Conservation (phyloP, 257 asterid genomes). For the Forsythia suspensa region DNA sequence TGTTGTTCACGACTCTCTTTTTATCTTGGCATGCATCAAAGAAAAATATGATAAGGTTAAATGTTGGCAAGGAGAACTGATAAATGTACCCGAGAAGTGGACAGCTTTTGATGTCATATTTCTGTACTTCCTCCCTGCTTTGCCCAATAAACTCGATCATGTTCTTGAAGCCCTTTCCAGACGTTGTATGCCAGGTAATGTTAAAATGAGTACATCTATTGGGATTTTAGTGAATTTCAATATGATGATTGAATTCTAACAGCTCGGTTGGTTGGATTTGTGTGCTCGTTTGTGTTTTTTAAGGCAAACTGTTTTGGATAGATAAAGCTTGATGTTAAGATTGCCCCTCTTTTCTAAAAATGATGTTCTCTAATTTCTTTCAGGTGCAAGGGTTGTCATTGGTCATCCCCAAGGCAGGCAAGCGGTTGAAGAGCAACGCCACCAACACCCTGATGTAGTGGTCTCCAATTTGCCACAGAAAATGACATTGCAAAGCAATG, state of each 20-base stretch:
- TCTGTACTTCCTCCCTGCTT: slow-evolving; percentile 80
- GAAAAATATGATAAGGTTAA: slow-evolving; percentile 65
- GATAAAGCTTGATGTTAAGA: too few relatives aligned
- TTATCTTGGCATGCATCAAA: slow-evolving; percentile 70
- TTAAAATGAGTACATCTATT: neutral
- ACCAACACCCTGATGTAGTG: slow-evolving; percentile 58
- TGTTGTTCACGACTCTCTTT: slow-evolving; percentile 71
- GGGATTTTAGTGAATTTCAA: too few relatives aligned
- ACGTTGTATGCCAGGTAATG: slow-evolving; percentile 66
- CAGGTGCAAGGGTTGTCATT: slow-evolving; percentile 61
- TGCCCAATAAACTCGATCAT: slow-evolving; percentile 55
- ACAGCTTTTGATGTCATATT: slow-evolving; percentile 62
- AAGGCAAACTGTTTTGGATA: too few relatives aligned
- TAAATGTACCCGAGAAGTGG: slow-evolving; percentile 72
- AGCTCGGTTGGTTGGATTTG: too few relatives aligned
- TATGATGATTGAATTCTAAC: too few relatives aligned
- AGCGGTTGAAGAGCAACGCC: slow-evolving; percentile 54
- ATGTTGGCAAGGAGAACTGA: slow-evolving; percentile 90
- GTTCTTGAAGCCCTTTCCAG: slow-evolving; percentile 61
- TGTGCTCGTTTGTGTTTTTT: too few relatives aligned
- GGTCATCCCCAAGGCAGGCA: slow-evolving; percentile 75
- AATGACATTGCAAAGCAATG: slow-evolving; percentile 33
- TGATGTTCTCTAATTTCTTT: too few relatives aligned
- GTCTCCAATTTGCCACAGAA: slow-evolving; percentile 63
- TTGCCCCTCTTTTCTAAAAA: too few relatives aligned